Conservation (phyloP, 2,329 filamentous ascomycete species). For the Arthrobotrys iridis region DNA sequence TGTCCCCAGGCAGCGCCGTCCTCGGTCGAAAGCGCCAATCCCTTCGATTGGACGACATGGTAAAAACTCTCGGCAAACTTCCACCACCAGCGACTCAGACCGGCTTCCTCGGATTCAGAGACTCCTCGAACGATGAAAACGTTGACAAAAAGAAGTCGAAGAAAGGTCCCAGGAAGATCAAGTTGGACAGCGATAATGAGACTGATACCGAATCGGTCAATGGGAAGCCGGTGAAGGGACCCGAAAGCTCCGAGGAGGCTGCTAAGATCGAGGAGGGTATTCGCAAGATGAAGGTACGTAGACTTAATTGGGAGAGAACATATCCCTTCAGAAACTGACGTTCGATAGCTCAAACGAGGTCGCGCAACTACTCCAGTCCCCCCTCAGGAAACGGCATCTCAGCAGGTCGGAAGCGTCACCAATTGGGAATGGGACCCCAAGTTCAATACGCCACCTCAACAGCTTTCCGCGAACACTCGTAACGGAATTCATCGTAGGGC, state of each 20-base stretch:
- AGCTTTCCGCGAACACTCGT: conserved; percentile 43
- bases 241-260: conserved; percentile 41
- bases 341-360: conserved; percentile 39
- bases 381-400: conserved; percentile 39
- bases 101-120: conserved; percentile 50
- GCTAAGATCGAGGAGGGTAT: conserved; percentile 53
- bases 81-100: conserved; percentile 45
- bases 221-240: conserved; percentile 10
- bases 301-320: background rate
- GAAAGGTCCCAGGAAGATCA: conserved; percentile 38
- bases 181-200: conserved; percentile 51
- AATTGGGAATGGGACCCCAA: conserved; percentile 54
- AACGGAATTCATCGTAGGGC: conserved; percentile 47
- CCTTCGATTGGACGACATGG: conserved; percentile 47
- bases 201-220: conserved; percentile 48
- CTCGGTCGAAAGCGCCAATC: conserved; percentile 45
- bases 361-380: conserved; percentile 51
- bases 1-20: conserved; percentile 13
- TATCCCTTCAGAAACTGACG: too few species aligned
- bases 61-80: conserved; percentile 47
- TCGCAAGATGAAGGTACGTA: conserved; percentile 53
- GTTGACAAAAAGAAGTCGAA: conserved; percentile 44
- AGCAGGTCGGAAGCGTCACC: conserved; percentile 25
- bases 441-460: conserved; percentile 51
- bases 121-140: conserved; percentile 20